Evolutionary conservation across 2,329 filamentous ascomycete species (phyloP).

Genomic region (Amauroascus verrucosus): DNA sequence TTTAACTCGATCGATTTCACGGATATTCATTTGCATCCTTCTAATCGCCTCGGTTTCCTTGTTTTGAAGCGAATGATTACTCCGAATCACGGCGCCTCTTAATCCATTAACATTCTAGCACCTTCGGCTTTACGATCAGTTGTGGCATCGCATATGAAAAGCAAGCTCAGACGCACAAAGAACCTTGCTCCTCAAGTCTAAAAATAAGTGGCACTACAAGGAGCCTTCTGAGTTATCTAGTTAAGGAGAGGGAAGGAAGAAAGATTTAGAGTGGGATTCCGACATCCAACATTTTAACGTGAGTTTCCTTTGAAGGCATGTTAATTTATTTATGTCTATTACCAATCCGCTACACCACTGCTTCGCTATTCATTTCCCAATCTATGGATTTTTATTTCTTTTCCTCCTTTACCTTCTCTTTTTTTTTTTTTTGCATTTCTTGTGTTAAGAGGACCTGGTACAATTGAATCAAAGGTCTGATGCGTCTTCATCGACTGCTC

Average conservation of each 20-base stretch:
- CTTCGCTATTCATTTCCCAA: background rate
- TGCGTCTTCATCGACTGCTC: background rate
- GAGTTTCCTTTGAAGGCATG: slow-evolving; percentile 1
- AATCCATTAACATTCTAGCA: background rate
- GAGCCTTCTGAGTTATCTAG: background rate
- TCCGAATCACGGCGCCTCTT: background rate
- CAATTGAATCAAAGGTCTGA: background rate
- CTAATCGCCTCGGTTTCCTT: background rate
- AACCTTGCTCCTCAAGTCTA: background rate
- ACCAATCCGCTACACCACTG: background rate
- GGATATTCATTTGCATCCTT: background rate
- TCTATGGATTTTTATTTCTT: background rate
- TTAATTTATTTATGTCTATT: background rate
- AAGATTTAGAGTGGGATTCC: background rate
- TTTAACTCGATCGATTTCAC: background rate
- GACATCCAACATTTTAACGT: slow-evolving; percentile 1
- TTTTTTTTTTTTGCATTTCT: background rate
- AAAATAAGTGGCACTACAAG: background rate
- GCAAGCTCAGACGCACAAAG: background rate
- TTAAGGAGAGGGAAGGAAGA: background rate
- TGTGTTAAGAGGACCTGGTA: background rate
- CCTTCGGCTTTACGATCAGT: background rate
- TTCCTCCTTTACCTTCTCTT: background rate
- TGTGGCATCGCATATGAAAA: too few relatives aligned
- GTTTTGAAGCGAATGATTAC: background rate